Evolutionary conservation across 768 basidiomycete genomes (phyloP), one percentile per base, ranked within the genome.

Genomic region (Boletus rubropictus): DNA sequence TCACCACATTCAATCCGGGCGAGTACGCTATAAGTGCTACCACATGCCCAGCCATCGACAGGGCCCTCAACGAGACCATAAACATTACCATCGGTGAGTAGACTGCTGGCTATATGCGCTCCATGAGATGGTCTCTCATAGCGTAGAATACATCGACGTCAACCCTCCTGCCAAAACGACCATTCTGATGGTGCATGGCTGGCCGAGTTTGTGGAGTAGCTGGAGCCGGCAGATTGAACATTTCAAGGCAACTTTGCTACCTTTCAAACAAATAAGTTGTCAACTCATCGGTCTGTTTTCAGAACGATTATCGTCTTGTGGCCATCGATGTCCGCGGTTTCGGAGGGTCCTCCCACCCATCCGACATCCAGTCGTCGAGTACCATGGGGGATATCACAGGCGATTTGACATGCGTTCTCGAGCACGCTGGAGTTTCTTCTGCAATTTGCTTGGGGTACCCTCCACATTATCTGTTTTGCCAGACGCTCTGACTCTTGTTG

Each of bases 201-300:
- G 86, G 86, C 86, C 86, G 1, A 75, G 80, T 52, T 61, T 87
- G 4, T 89, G 86, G 86, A 82, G 79, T 44, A 77, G 75, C 17
- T 89, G 86, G 86, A 73, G 80, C 29, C 75, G 74, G 27, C 86
- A 89, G 58, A 86, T 89, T 15, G 66, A 78, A 42, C 75, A 78
- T 50, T 82, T 88, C 61, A 63, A 81, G 68, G 85, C 77, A 29
- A 52, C 27, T 59, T 51, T 15, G 3, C 7, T 2, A 17, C 8
- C 6, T 10, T 1, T 5, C 20, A 17, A 5, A 2, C 17, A 17
- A 11, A 17, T 15, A 12, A 18, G 11, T 12, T 11, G 0, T 14
- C 14, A 25, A 38, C 22, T 37, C 39, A 46, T 33, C 8, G 3
- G 4, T 17, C 1, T n/a, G 21, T 38, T 25, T 29, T 24, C 46